Base-by-base conservation (phyloP, 768 basidiomycete species). In the Multifurca ochricompacta region DNA sequence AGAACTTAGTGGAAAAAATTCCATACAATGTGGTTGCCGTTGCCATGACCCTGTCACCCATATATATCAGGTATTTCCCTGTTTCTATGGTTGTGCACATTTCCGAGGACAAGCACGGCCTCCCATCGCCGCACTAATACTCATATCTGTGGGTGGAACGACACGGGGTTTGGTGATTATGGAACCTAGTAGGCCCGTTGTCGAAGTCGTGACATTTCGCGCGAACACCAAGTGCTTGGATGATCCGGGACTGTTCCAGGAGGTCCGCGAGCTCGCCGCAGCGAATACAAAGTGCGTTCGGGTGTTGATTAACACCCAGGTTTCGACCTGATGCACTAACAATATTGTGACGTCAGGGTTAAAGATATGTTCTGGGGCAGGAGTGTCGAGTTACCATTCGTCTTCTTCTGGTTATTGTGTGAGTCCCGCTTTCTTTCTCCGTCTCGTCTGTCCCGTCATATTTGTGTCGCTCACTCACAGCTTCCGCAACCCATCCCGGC, bases 301-400 rank as follows among this genome's bases (percentile, higher is more conserved):
- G n/a, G 13, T 21, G n/a, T 9, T 30, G 45, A 3, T 11, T 27
- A 9, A 11, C 16, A 39, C n/a, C n/a, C 16, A 35, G 35, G 27
- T 16, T 37, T 4, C 4, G 4, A 5, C 16, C 34, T 16, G 18
- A 19, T 13, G 10, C 10, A n/a, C 30, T 47, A 10, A 47, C 18
- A 4, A 25, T 21, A 6, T n/a, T n/a, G n/a, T n/a, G n/a, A n/a
- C 23, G 51, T 14, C 36, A 54, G 53, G 13, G 44, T 37, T 18
- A 37, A 54, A 7, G 7, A 32, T 6, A 39, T 47, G 46, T 48
- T 40, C 16, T 54, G 53, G 53, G 53, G 53, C 18, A 45, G 46
- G 16, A 47, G 30, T 28, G 5, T 54, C 53, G 37, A 54, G 7
- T 10, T 6, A 2, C 43, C 45, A 8, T 31, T 23, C 7, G 14